phyloP scores from a whole-genome alignment of 2,329 filamentous ascomycete genomes.

The Pseudogymnoascus sp. region DNA sequence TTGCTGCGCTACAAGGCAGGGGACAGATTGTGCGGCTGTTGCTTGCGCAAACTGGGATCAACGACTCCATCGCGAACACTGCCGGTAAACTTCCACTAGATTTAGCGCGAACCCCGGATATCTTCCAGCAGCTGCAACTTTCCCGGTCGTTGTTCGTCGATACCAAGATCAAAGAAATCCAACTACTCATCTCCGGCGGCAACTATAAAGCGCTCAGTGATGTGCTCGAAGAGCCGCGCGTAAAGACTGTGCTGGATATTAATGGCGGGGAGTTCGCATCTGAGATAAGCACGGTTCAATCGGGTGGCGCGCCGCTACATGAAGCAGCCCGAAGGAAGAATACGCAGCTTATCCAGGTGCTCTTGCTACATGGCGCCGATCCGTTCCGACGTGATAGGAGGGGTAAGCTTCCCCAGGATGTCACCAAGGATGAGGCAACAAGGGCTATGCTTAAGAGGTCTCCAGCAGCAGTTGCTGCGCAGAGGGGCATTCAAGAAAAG shows the following conservation, averaged over 20 bases:
- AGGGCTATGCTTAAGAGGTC: slow-evolving; percentile 87
- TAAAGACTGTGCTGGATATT: slow-evolving; percentile 83
- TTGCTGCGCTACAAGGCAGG: slow-evolving; percentile 78
- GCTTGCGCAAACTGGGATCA: slow-evolving; percentile 75
- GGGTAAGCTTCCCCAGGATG: slow-evolving; percentile 90
- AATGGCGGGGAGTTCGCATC: slow-evolving; percentile 86
- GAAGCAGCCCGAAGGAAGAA: slow-evolving; percentile 88
- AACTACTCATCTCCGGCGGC: slow-evolving; percentile 64
- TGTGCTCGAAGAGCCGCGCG: slow-evolving; percentile 74
- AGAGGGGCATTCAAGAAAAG: slow-evolving; percentile 94
- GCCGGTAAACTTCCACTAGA: slow-evolving; percentile 82
- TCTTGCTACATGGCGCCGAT: slow-evolving; percentile 90
- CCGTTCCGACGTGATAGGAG: slow-evolving; percentile 92
- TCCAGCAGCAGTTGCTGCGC: slow-evolving; percentile 86
- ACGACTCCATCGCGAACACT: slow-evolving; percentile 80
- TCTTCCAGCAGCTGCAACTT: slow-evolving; percentile 91
- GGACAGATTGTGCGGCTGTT: slow-evolving; percentile 74
- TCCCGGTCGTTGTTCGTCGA: slow-evolving; percentile 86
- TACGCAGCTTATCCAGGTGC: slow-evolving; percentile 76
- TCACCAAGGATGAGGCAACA: slow-evolving; percentile 90
- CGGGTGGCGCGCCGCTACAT: slow-evolving; percentile 87
- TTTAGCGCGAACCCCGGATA: slow-evolving; percentile 83
- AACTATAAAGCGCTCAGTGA: slow-evolving; percentile 75
- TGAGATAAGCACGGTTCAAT: slow-evolving; percentile 67
- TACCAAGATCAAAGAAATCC: slow-evolving; percentile 74